Base-by-base conservation (phyloP, 495 filamentous ascomycete genomes). In the Aspergillus wentii region DNA sequence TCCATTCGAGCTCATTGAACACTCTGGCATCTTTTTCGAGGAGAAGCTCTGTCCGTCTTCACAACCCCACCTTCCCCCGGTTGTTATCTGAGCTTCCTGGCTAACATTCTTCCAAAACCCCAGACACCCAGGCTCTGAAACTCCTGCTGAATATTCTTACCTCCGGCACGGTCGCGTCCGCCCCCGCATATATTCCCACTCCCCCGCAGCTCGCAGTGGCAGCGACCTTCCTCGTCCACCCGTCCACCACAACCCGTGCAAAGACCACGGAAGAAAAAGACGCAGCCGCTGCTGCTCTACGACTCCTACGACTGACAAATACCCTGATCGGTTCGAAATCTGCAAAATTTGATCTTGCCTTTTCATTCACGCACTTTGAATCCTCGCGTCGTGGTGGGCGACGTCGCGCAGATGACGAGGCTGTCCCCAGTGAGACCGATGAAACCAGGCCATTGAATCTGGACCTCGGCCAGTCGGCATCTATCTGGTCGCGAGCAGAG, bases 21-120 rank as follows among this genome's bases (percentile, higher is more conserved):
- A 86, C 47, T 78, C 74, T 31, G 75, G 75, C 33, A 82, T 88
- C 19, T 86, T 84, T 56, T 66, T 91, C 3, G 85, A 89, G 52
- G 86, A 91, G 54, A 69, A 78, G 25, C 74, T 88, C 14, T 84
- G 83, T 87, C 59, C 21, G 69, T 56, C 19, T n/a, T n/a, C n/a
- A n/a, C n/a, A n/a, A n/a, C n/a, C n/a, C n/a, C n/a, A 16, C 9
- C 8, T 14, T 23, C 11, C 18, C 23, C 20, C 20, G 14, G 11
- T 25, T 11, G 11, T 5, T 37, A 18, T 8, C 11, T 14, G 5
- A 15, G 28, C 17, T n/a, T 32, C 42, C 20, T 7, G 22, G 33
- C 43, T 58, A 35, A 47, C 33, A 35, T n/a, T n/a, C n/a, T n/a
- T n/a, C 11, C 26, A 23, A 14, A 8, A 42, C 19, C 31, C n/a